phyloP scores from a whole-genome alignment of 2,329 filamentous ascomycete genomes.

The Fusarium ambrosium region DNA sequence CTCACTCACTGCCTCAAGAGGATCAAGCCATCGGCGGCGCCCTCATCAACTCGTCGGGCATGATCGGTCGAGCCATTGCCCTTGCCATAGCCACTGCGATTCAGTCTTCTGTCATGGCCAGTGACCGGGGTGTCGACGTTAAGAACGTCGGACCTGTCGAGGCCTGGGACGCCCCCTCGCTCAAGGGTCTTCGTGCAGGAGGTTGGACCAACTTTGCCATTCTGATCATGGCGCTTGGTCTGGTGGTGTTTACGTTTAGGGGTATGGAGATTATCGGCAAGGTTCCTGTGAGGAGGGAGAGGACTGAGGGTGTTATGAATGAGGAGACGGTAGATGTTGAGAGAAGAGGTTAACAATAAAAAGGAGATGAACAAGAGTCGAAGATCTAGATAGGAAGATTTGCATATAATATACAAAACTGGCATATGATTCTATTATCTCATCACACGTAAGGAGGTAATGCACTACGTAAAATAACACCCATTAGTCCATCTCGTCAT shows the following conservation, averaged over 20 bases:
- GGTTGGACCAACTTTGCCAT: constrained; percentile 67
- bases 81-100: constrained; percentile 75
- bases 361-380: not conserved
- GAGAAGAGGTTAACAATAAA: constrained; percentile 14
- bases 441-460: not conserved
- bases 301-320: constrained; percentile 42
- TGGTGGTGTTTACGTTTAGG: constrained; percentile 64
- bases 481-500: not conserved
- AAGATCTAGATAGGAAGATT: not conserved
- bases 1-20: constrained; percentile 70
- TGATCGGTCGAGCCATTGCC: constrained; percentile 75
- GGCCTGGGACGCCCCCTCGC: constrained; percentile 60
- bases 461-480: not conserved
- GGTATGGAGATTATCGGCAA: constrained; percentile 67
- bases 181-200: constrained; percentile 63
- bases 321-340: constrained; percentile 35
- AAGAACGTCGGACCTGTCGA: constrained; percentile 58
- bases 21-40: constrained; percentile 78
- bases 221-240: constrained; percentile 56
- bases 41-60: constrained; percentile 75
- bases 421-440: not conserved
- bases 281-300: constrained; percentile 36
- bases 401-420: not conserved
- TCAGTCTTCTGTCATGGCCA: constrained; percentile 72
- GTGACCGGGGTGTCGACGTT: constrained; percentile 59